A percentile compares a stretch with the other conserved stretches of the same genome.
Evolutionary conservation across 2,329 filamentous ascomycete genomes (phyloP).

Genomic region (Xylariales sp.): DNA sequence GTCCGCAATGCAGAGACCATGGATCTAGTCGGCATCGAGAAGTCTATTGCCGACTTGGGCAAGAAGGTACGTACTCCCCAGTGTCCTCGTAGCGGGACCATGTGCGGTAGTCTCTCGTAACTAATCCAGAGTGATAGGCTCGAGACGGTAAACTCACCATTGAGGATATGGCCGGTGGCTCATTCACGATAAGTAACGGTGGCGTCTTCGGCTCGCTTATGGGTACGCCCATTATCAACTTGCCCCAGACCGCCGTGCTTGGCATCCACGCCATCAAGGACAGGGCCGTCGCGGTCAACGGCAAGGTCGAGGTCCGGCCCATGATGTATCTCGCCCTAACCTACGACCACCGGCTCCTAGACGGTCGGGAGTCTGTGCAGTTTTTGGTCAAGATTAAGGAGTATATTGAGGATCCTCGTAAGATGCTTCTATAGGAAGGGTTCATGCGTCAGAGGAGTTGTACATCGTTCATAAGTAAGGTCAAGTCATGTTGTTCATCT

Average conservation of each 20-base stretch:
- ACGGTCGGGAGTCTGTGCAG: constrained; percentile 94
- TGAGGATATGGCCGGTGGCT: constrained; percentile 98
- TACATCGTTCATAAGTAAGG: constrained; percentile 28
- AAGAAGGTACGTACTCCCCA: constrained; percentile 76
- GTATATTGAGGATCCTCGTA: constrained; percentile 93
- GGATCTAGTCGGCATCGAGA: constrained; percentile 90
- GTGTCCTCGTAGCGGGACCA: neutral
- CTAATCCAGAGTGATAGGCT: constrained; percentile 66
- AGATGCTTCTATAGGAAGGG: constrained; percentile 75
- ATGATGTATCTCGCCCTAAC: constrained; percentile 99
- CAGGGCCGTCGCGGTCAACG: constrained; percentile 86
- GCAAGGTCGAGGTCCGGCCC: constrained; percentile 94
- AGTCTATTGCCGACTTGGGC: constrained; percentile 90
- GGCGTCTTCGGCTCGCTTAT: constrained; percentile 97
- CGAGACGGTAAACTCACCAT: constrained; percentile 97
- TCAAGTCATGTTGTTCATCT: constrained; percentile 27
- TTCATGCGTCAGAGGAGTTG: constrained; percentile 10
- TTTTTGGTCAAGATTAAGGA: constrained; percentile 98
- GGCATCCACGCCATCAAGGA: constrained; percentile 98
- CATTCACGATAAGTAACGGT: constrained; percentile 97
- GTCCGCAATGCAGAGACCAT: constrained; percentile 92
- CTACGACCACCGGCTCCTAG: constrained; percentile 95
- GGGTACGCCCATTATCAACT: constrained; percentile 98
- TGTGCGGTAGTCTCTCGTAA: constrained; percentile 26
- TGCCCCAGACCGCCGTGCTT: constrained; percentile 91